Conservation (phyloP, 2,329 filamentous ascomycete genomes). For the Metarhizium rileyi region DNA sequence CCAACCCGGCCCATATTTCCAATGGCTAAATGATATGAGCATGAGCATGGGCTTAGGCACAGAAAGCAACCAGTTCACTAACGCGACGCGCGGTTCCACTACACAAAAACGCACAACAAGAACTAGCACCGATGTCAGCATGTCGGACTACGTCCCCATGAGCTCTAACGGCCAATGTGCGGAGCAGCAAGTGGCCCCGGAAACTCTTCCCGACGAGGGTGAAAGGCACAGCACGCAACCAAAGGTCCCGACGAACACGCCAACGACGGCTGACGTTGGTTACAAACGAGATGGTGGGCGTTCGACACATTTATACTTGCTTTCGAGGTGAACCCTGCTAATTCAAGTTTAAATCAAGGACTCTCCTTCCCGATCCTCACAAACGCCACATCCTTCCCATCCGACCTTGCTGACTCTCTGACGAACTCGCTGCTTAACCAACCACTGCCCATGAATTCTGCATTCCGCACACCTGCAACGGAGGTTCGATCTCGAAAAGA, state of each 20-base stretch:
- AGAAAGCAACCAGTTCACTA: conserved; percentile 6
- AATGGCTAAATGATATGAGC: conserved; percentile 17
- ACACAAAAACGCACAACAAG: conserved; percentile 11
- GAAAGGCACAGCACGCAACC: conserved; percentile 14
- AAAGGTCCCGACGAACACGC: conserved; percentile 34
- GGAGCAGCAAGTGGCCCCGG: conserved; percentile 8
- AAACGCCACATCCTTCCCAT: conserved; percentile 12
- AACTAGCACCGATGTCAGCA: conserved; percentile 29
- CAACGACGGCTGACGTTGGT: conserved; percentile 18
- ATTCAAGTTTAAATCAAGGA: conserved; percentile 1
- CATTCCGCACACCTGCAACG: conserved; percentile 20
- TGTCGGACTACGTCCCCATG: conserved; percentile 29
- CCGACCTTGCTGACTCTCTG: conserved; percentile 32
- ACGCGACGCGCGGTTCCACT: conserved; percentile 5
- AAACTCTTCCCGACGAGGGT: conserved; percentile 23
- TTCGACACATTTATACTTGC: conserved; percentile 1
- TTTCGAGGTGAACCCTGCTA: neutral
- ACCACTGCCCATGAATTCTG: conserved; percentile 27
- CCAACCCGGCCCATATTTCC: conserved; percentile 17
- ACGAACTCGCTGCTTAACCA: conserved; percentile 40
- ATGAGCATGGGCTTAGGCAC: conserved; percentile 8
- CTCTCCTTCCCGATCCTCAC: conserved; percentile 12
- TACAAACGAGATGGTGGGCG: conserved; percentile 12
- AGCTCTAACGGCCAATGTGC: conserved; percentile 4
- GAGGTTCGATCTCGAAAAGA: conserved; percentile 38